phyloP scores from a whole-genome alignment of 441 rosid species.

The Corymbia calophylla region DNA sequence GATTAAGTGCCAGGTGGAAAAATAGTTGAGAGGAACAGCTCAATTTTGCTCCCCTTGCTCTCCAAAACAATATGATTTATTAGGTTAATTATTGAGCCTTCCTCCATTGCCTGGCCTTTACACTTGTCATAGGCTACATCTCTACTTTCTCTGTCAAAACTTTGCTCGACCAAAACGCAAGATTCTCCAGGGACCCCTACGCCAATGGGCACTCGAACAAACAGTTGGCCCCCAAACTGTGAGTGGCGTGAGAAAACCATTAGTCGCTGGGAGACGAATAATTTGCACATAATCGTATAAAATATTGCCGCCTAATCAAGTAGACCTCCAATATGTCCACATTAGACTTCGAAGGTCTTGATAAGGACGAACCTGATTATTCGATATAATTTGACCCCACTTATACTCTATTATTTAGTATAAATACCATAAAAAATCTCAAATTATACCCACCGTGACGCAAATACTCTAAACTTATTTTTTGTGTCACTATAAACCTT shows the following conservation, averaged over 20 bases:
- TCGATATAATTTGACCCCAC: background rate
- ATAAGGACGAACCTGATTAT: background rate
- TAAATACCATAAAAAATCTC: background rate
- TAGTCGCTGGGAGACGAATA: background rate
- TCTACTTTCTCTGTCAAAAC: background rate
- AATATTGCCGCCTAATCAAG: background rate
- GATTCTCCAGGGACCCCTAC: background rate
- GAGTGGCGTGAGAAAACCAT: background rate
- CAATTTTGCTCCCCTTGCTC: background rate
- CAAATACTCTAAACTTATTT: background rate
- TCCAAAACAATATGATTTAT: background rate
- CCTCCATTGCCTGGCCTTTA: background rate
- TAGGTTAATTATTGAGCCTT: background rate
- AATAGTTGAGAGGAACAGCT: background rate
- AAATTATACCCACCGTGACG: background rate
- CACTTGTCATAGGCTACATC: background rate
- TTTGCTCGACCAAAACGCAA: background rate
- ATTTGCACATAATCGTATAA: background rate
- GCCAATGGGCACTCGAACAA: background rate
- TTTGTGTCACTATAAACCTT: accelerated
- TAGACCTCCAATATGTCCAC: background rate
- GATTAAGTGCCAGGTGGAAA: background rate
- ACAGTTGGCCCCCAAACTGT: background rate
- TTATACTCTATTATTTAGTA: accelerated
- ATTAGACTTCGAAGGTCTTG: background rate